A percentile compares a stretch with the other conserved stretches of the same genome.
phyloP scores from a whole-genome alignment of 2,329 filamentous ascomycete species.

The Cercospora beticola region DNA sequence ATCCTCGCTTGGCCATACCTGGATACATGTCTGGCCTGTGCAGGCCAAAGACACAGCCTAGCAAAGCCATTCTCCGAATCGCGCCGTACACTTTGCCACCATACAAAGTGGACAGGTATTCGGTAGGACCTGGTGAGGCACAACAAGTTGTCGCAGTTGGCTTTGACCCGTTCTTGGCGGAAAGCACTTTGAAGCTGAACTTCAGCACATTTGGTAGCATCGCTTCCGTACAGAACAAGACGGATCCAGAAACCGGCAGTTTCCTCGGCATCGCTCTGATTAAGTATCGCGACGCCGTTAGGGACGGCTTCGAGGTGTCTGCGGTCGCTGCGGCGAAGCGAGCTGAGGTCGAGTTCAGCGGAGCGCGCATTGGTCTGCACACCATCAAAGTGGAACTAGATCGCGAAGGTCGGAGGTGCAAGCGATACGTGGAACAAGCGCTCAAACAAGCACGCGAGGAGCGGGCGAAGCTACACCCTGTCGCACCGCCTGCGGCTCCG shows the following conservation, averaged over 20 bases:
- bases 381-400: slow-evolving; percentile 83
- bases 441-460: slow-evolving; percentile 68
- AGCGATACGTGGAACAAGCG: slow-evolving; percentile 71
- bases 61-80: slow-evolving; percentile 68
- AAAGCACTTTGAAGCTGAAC: slow-evolving; percentile 66
- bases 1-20: slow-evolving; percentile 73
- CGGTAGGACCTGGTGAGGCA: slow-evolving; percentile 83
- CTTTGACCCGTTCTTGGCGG: slow-evolving; percentile 86
- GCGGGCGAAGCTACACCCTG: slow-evolving; percentile 47
- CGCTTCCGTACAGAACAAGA: slow-evolving; percentile 86
- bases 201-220: slow-evolving; percentile 86
- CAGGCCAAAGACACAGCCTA: slow-evolving; percentile 55
- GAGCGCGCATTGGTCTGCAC: slow-evolving; percentile 74
- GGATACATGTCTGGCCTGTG: slow-evolving; percentile 57
- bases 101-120: slow-evolving; percentile 81
- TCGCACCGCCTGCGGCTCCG: slow-evolving; percentile 33
- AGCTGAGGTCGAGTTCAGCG: slow-evolving; percentile 74
- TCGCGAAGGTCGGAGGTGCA: slow-evolving; percentile 80
- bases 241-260: slow-evolving; percentile 90
- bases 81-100: slow-evolving; percentile 78
- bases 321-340: slow-evolving; percentile 79
- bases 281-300: slow-evolving; percentile 73
- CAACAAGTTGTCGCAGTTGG: slow-evolving; percentile 90
- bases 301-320: slow-evolving; percentile 55
- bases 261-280: slow-evolving; percentile 93